Evolutionary conservation across 352 stramenopile species (phyloP), one percentile per base, ranked within the genome.

Genomic region (Globisporangium canariense): DNA sequence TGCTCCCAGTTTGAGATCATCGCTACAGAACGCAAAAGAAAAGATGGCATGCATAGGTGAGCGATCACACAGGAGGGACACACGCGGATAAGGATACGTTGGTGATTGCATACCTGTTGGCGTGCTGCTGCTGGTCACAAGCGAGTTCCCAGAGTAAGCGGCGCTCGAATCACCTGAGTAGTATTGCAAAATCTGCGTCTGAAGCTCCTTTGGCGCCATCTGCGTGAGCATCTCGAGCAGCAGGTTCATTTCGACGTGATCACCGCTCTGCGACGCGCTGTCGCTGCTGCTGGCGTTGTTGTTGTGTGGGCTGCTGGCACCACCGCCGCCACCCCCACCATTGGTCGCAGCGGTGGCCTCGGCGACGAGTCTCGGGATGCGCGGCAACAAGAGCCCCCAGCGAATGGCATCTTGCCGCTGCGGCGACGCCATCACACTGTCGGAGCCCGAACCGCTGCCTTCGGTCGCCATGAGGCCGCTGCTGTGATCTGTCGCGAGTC

Each of bases 201-300:
- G 80, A 36, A 74, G 76, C 22, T 91, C 83, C 18, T 74, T 78
- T 10, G 73, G 61, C 4, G 75, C 78, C 78, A 90, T 88, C 70
- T 87, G 83, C 53, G 74, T 71, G 25, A 91, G 68, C 34, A 87
- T 62, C 6, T 77, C 74, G 18, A 79, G 63, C 32, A 86, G 66
- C 20, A 64, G 50, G 16, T 38, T 45, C 69, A 86, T 78, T 45
- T 67, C 70, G 10, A 25, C 54, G 32, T 57, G 46, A 22, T 62
- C 53, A n/a, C 62, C 54, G 16, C 32, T 45, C 11, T 58, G 30
- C 32, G 52, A 46, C 32, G 32, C 30, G 32, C 32, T 58, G 9
- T 14, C 8, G 9, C 32, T 58, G 52, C 28, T 41, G 11, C 30
- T 40, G 13, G 52, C n/a, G 36, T 43, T 43, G 30, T 43, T 45